Evolutionary conservation across 2,329 filamentous ascomycete species (phyloP).

Genomic region (Byssochlamys sp.): DNA sequence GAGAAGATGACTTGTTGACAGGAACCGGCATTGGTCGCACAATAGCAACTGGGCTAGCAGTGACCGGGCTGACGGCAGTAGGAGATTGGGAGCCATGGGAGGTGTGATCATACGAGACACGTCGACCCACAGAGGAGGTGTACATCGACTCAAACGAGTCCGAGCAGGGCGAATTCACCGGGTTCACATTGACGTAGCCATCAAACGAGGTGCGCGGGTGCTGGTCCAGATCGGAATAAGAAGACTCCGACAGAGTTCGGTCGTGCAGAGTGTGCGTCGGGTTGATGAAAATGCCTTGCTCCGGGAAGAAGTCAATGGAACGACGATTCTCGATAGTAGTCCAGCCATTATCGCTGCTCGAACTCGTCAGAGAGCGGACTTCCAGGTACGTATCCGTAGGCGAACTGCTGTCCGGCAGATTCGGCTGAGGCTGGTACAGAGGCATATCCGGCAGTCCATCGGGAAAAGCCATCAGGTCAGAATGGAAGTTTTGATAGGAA

Average conservation of each 20-base stretch:
- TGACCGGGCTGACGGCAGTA: constrained; percentile 55
- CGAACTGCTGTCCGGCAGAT: constrained; percentile 48
- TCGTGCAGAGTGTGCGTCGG: constrained; percentile 83
- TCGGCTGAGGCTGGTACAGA: constrained; percentile 28
- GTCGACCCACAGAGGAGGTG: constrained; percentile 30
- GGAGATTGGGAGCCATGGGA: constrained; percentile 36
- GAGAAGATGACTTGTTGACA: constrained; percentile 41
- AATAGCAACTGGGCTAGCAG: constrained; percentile 55
- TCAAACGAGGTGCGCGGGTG: constrained; percentile 54
- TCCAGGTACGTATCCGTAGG: constrained; percentile 75
- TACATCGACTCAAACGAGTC: constrained; percentile 57
- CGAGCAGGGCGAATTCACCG: constrained; percentile 73
- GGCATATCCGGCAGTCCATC: constrained; percentile 41
- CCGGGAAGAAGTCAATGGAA: constrained; percentile 58
- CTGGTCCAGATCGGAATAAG: constrained; percentile 58
- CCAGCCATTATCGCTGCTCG: constrained; percentile 82
- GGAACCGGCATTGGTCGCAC: constrained; percentile 55
- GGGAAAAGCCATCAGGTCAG: constrained; percentile 52
- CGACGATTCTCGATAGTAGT: constrained; percentile 66
- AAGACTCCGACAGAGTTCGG: constrained; percentile 77
- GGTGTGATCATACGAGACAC: constrained; percentile 31
- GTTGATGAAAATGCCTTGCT: constrained; percentile 70
- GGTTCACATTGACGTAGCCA: constrained; percentile 76
- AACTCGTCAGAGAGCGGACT: constrained; percentile 69
- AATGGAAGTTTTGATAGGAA: constrained; percentile 72